A percentile compares a stretch with the other conserved stretches of the same genome.
Conservation (phyloP, 257 asterid species). For the Ilex asprella region DNA sequence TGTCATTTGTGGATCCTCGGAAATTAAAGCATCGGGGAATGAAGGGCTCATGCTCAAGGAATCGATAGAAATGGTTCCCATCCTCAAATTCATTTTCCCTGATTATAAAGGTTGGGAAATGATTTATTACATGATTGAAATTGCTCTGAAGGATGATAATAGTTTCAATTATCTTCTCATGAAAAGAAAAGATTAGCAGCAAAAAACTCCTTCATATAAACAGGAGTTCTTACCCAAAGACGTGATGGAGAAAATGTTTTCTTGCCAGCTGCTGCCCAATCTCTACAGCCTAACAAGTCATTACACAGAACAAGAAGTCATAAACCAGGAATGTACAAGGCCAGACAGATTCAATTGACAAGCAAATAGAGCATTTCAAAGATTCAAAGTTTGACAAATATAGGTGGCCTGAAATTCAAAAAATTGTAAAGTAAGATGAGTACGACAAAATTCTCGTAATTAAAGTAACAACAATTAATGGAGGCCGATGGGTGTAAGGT, state of each 20-base stretch:
- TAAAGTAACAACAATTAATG: too few species aligned
- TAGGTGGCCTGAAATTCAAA: too few species aligned
- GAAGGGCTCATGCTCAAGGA: slow-evolving; percentile 87
- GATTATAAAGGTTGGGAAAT: slow-evolving; percentile 5
- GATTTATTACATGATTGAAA: slow-evolving; percentile 3
- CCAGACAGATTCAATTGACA: not conserved
- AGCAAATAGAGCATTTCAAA: not conserved
- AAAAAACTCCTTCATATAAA: not conserved
- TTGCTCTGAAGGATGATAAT: not conserved
- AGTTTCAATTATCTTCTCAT: too few species aligned
- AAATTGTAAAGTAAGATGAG: too few species aligned
- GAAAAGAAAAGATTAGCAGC: too few species aligned
- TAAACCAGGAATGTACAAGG: too few species aligned
- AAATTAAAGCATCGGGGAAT: slow-evolving; percentile 75
- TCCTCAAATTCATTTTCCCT: slow-evolving; percentile 88
- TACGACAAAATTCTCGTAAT: too few species aligned
- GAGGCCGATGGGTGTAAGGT: too few species aligned
- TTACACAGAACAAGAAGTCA: too few species aligned
- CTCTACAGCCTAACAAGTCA: slow-evolving; percentile 50
- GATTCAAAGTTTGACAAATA: not conserved
- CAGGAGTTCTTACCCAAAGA: slow-evolving; percentile 57
- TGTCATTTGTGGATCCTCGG: slow-evolving; percentile 61
- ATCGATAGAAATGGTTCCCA: slow-evolving; percentile 73
- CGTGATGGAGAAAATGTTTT: slow-evolving; percentile 82
- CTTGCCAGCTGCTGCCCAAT: slow-evolving; percentile 71